Conservation (phyloP, 768 basidiomycete species). For the Naematelia encephala region DNA sequence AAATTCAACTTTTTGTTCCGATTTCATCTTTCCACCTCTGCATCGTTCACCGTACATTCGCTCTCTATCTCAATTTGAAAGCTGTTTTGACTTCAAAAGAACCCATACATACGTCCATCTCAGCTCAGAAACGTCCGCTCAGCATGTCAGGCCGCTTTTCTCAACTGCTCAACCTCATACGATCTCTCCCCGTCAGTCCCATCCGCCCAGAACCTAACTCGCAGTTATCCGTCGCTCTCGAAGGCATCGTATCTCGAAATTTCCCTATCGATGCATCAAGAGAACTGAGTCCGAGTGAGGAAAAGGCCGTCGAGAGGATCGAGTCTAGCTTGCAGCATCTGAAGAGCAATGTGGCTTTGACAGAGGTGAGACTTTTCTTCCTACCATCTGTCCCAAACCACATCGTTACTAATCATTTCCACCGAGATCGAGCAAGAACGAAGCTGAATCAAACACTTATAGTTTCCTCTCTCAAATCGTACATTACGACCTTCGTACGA, state of each 20-base stretch:
- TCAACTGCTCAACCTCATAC: conserved; percentile 33
- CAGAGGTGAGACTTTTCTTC: conserved; percentile 15
- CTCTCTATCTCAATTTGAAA: not conserved
- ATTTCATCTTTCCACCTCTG: not conserved
- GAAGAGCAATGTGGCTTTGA: conserved; percentile 3
- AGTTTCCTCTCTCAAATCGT: conserved; percentile 38
- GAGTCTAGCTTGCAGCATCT: conserved; percentile 18
- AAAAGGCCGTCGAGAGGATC: conserved; percentile 20
- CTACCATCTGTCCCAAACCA: not conserved
- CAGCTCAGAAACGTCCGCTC: not conserved
- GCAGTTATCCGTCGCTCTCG: conserved; percentile 43
- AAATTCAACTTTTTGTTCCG: not conserved
- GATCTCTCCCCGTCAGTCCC: conserved; percentile 43
- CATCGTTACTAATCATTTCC: not conserved
- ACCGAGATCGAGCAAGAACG: not conserved
- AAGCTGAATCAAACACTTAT: not conserved
- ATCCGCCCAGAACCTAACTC: conserved; percentile 27
- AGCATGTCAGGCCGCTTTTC: conserved; percentile 19
- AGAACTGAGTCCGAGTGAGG: conserved; percentile 1
- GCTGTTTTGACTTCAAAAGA: not conserved
- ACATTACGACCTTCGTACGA: conserved; percentile 44
- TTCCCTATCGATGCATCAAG: not conserved
- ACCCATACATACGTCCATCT: not conserved
- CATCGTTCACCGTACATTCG: too few relatives aligned
- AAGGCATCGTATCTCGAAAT: conserved; percentile 29